Conservation (phyloP, 2,329 filamentous ascomycete genomes). For the Arthrinium puccinioides region DNA sequence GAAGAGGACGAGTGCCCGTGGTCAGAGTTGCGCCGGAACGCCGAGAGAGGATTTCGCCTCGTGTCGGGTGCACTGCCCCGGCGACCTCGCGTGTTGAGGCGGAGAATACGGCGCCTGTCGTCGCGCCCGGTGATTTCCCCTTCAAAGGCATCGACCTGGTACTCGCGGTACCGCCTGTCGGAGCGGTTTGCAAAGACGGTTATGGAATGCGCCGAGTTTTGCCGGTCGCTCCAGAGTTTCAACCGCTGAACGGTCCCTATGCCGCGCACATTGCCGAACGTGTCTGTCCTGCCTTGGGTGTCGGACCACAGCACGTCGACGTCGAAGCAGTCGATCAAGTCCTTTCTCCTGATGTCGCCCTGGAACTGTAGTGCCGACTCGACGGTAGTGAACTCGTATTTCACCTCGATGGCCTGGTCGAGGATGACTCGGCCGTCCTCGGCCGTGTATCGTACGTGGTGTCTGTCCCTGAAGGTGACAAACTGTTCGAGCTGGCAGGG, state of each 20-base stretch:
- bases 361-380: slow-evolving; percentile 41
- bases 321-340: slow-evolving; percentile 43
- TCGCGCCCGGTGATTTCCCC: slow-evolving; percentile 37
- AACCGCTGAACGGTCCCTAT: slow-evolving; percentile 44
- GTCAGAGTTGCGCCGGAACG: slow-evolving; percentile 5
- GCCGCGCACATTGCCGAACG: slow-evolving; percentile 41
- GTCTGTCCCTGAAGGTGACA: slow-evolving; percentile 38
- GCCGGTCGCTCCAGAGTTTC: slow-evolving; percentile 44
- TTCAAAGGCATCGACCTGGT: slow-evolving; percentile 39
- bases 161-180: slow-evolving; percentile 38
- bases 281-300: slow-evolving; percentile 38
- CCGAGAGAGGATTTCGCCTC: slow-evolving; percentile 9
- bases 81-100: slow-evolving; percentile 32
- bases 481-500: slow-evolving; percentile 42
- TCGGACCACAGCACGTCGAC: slow-evolving; percentile 47
- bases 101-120: slow-evolving; percentile 36
- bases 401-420: slow-evolving; percentile 39
- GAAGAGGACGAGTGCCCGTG: slow-evolving; percentile 10
- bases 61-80: slow-evolving; percentile 33
- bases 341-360: slow-evolving; percentile 38
- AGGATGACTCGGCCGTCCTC: slow-evolving; percentile 38
- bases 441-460: slow-evolving; percentile 40
- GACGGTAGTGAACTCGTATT: slow-evolving; percentile 43
- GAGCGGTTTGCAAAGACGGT: slow-evolving; percentile 40
- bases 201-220: slow-evolving; percentile 38